These are phyloP conservation scores for Diaporthe caulivora DNA, from an alignment of 2,329 filamentous ascomycete species.

Conservation along the genomic window DNA sequence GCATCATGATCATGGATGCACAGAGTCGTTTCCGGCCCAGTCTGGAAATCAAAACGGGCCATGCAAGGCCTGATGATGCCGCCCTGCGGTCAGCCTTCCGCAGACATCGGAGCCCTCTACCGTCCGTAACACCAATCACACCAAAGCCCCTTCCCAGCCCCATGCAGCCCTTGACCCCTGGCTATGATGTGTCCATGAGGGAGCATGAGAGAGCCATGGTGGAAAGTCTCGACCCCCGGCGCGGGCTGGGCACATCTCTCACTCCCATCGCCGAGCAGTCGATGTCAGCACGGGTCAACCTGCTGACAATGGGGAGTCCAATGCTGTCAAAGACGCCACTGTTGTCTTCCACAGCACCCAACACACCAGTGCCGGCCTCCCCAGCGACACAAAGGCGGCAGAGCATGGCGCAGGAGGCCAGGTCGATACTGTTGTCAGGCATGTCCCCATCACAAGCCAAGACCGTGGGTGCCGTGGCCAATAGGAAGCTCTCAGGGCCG, in stretches of 20 bases:
- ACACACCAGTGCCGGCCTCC: slow-evolving; percentile 38
- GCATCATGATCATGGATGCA: slow-evolving; percentile 46
- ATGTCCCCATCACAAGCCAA: slow-evolving; percentile 39
- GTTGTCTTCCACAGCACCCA: slow-evolving; percentile 32
- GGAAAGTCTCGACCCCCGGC: slow-evolving; percentile 49
- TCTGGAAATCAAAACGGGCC: slow-evolving; percentile 50
- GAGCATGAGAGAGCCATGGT: slow-evolving; percentile 52
- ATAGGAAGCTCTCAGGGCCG: slow-evolving; percentile 46
- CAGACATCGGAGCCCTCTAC: slow-evolving; percentile 44
- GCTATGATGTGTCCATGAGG: slow-evolving; percentile 51
- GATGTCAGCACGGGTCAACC: slow-evolving; percentile 43
- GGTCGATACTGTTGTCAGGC: slow-evolving; percentile 49
- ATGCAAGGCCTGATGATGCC: slow-evolving; percentile 37
- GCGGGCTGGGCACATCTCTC: slow-evolving; percentile 41
- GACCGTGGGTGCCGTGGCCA: slow-evolving; percentile 34
- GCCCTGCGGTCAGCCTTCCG: slow-evolving; percentile 43
- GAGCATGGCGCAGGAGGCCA: slow-evolving; percentile 48
- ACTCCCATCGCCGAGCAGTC: slow-evolving; percentile 49
- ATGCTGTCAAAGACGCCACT: slow-evolving; percentile 25
- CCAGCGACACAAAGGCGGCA: slow-evolving; percentile 40
- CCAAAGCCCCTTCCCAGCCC: slow-evolving; percentile 51
- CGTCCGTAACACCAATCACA: slow-evolving; percentile 48
- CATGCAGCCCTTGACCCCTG: slow-evolving; percentile 47
- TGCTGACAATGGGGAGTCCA: slow-evolving; percentile 45
- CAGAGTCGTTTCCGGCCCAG: slow-evolving; percentile 48